Evolutionary conservation across 2,329 filamentous ascomycete genomes (phyloP).

Genomic region (Sodiomyces alkalinus): DNA sequence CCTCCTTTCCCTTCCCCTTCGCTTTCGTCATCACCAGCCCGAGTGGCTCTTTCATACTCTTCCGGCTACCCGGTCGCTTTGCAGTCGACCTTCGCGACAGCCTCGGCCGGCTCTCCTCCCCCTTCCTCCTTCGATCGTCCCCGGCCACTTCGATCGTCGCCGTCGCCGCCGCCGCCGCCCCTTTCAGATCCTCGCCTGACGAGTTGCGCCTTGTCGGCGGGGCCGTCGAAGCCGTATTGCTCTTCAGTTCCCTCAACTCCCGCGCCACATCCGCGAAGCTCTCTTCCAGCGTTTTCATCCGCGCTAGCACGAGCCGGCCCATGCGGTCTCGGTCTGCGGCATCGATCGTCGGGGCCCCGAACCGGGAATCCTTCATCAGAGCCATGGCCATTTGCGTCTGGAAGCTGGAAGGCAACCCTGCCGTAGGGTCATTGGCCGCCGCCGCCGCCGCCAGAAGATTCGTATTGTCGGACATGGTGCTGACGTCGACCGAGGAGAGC

Average conservation of each 20-base stretch:
- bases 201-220: slow-evolving; percentile 36
- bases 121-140: slow-evolving; percentile 12
- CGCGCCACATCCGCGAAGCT: slow-evolving; percentile 76
- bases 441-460: slow-evolving; percentile 39
- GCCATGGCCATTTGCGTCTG: slow-evolving; percentile 68
- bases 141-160: slow-evolving; percentile 20
- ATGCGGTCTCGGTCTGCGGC: slow-evolving; percentile 47
- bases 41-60: slow-evolving; percentile 26
- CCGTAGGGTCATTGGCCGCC: slow-evolving; percentile 48
- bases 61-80: slow-evolving; percentile 21
- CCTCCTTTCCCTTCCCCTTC: slow-evolving; percentile 34
- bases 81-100: slow-evolving; percentile 13
- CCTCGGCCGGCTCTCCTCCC: slow-evolving; percentile 10
- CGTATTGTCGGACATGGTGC: slow-evolving; percentile 58
- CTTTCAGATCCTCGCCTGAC: slow-evolving; percentile 27
- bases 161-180: slow-evolving; percentile 8
- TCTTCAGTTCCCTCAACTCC: slow-evolving; percentile 55
- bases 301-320: slow-evolving; percentile 66
- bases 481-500: slow-evolving; percentile 53
- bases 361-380: slow-evolving; percentile 39
- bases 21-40: slow-evolving; percentile 14
- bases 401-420: slow-evolving; percentile 58
- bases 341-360: slow-evolving; percentile 27
- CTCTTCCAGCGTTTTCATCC: slow-evolving; percentile 89
- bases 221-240: slow-evolving; percentile 24